phyloP scores from a whole-genome alignment of 2,329 filamentous ascomycete genomes.

The Neospermospora avenae region DNA sequence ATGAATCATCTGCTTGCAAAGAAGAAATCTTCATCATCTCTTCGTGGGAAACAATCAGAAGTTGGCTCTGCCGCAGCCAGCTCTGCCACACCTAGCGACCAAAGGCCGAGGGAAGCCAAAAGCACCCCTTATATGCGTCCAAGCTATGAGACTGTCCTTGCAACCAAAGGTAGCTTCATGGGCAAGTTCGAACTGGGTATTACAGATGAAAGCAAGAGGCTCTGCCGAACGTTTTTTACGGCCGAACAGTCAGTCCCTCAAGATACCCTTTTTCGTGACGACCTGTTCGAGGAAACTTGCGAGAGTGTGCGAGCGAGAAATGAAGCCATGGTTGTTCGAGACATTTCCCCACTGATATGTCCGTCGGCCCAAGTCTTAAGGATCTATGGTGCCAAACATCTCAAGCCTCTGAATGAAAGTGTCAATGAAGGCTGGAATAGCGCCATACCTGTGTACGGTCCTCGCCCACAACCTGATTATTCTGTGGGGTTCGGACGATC shows the following conservation, averaged over 20 bases:
- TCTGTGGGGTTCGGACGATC: constrained; percentile 39
- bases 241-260: constrained; percentile 33
- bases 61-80: constrained; percentile 35
- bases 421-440: constrained; percentile 43
- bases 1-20: constrained; percentile 33
- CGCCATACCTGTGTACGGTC: constrained; percentile 37
- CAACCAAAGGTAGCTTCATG: constrained; percentile 42
- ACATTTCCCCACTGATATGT: constrained; percentile 38
- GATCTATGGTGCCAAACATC: constrained; percentile 19
- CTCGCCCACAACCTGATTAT: constrained; percentile 44
- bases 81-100: constrained; percentile 37
- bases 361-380: constrained; percentile 7
- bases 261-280: constrained; percentile 39
- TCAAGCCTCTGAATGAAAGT: constrained; percentile 39
- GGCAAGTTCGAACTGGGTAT: constrained; percentile 35
- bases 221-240: constrained; percentile 35
- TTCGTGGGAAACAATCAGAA: constrained; percentile 33
- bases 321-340: constrained; percentile 34
- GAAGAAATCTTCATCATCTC: constrained; percentile 27
- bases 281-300: constrained; percentile 38
- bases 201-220: constrained; percentile 33
- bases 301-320: constrained; percentile 35
- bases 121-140: constrained; percentile 37
- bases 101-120: constrained; percentile 40
- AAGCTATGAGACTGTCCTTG: constrained; percentile 39